Base-by-base conservation (phyloP, 1,284 basidiomycete genomes). In the Cryptococcus maquisensis region DNA sequence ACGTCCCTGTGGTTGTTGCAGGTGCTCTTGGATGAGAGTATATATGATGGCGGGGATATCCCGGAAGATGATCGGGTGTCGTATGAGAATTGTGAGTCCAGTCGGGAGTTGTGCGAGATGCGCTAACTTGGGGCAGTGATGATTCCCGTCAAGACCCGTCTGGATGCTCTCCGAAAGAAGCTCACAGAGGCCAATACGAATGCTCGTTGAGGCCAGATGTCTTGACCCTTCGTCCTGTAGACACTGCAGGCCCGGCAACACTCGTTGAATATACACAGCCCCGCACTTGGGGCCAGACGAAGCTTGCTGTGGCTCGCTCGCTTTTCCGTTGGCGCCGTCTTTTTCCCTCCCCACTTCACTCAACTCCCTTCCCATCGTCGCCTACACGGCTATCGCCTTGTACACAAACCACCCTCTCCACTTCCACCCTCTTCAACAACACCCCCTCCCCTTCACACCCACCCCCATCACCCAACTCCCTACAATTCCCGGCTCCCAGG, bases 1-100 rank as follows among this genome's bases (percentile, higher is more conserved):
- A 91, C 91, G 59, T 91, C 92, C 0, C 76, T 96, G 18, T 95
- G 90, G 87, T 88, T 94, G 70, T 79, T 98, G 24, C 88, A 90
- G 62, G 88, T 91, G 0, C 80, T 98, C 5, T 85, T 95, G 66
- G 95, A 98, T 70, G 89, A 94, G 58, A 81, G 88, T 3, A 80
- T 97, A 64, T 88, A 93, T 67, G 85, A 83, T 4, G 87, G 84
- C 13, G 90, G 88, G 61, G 84, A 86, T 1, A 88, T 89, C 70
- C 82, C 85, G 79, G 88, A 90, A 44, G 89, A 92, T 64, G 92
- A 95, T 70, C 81, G 85, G 36, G 80, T 81, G 24, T 88, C 86
- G 3, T 88, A 94, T 53, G 83, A 86, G 44, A 89, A 84, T 20
- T 90, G 90, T 92, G 62, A 64, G 86, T 79, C 15, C 10, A n/a